phyloP scores from a whole-genome alignment of 2,329 filamentous ascomycete genomes.

The Claviceps sp. region DNA sequence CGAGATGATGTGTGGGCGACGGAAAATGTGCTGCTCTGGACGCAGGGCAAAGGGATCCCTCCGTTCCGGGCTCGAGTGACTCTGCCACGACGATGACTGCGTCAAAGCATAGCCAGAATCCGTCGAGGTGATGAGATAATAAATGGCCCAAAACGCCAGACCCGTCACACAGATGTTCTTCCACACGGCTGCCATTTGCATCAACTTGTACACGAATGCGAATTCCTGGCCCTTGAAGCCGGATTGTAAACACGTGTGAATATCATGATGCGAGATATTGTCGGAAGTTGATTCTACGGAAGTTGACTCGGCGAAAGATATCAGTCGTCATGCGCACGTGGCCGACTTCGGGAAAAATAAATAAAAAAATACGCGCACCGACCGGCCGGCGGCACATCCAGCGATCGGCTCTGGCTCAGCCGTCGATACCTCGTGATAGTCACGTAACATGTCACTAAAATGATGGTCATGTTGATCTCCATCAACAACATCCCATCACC shows the following conservation, averaged over 20 bases:
- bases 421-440: neutral
- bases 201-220: neutral
- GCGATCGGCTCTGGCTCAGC: neutral
- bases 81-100: neutral
- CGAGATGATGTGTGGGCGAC: slow-evolving; percentile 19
- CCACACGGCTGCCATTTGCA: neutral
- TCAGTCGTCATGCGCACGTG: no score
- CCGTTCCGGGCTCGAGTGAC: no score
- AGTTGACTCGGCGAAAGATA: no score
- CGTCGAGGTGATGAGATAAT: slow-evolving; percentile 3
- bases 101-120: neutral
- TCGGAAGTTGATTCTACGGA: neutral
- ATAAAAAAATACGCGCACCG: no score
- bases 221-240: neutral
- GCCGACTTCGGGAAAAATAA: no score
- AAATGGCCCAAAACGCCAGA: slow-evolving; percentile 10
- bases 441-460: neutral
- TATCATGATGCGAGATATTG: neutral
- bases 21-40: slow-evolving; percentile 27
- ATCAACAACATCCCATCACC: neutral
- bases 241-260: neutral
- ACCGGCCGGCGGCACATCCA: no score
- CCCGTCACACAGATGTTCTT: neutral
- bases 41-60: slow-evolving; percentile 17
- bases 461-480: neutral